Evolutionary conservation across 129 eudicot species (phyloP), one percentile per base, ranked within the genome.

Genomic region (carrot (Daucus carota)): DNA sequence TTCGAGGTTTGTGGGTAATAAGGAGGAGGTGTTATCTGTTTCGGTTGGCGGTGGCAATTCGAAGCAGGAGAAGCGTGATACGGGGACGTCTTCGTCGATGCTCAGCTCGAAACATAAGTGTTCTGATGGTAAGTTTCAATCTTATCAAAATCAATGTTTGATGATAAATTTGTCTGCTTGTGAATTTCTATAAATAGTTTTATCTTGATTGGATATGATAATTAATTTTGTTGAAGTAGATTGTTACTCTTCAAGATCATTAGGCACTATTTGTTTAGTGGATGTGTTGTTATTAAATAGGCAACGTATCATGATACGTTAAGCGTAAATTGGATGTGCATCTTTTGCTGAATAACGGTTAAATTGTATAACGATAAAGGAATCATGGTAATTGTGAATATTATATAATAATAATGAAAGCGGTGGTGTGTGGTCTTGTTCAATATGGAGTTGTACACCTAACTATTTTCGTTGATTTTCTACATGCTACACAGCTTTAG

Each of bases 1-100:
- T 67, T 90, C 98, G 29, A 86, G 90, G 77, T 84, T 78, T 70
- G 70, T 83, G 62, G 77, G 45, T 69, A 75, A 48, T 42, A 89
- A 90, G 80, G 92, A 88, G 80, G 88, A 79, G 69, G 73, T 81
- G 44, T 34, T 83, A 47, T 36, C 87, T 4, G 72, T 83, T 34
- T 90, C 90, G 62, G 83, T 81, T 50, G 89, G 77, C 28, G 76
- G 75, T 83, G 85, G 69, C 0, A 78, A 80, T 34, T 73, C 76
- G 31, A 79, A 83, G 68, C 77, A 79, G 46, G 90, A 82, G 17
- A 14, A 26, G 9, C 85, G 83, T 15, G 85, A 84, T 54, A 71
- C 72, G 44, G 82, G 86, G 50, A 40, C 43, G 8, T 83, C 89
- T 29, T 73, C 85, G 31, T 80, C 87, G 16, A 70, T 80, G 78